These are phyloP conservation scores for Nitzschia sp. DNA, from an alignment of 108 stramenopile genomes.

Conservation along the genomic window DNA sequence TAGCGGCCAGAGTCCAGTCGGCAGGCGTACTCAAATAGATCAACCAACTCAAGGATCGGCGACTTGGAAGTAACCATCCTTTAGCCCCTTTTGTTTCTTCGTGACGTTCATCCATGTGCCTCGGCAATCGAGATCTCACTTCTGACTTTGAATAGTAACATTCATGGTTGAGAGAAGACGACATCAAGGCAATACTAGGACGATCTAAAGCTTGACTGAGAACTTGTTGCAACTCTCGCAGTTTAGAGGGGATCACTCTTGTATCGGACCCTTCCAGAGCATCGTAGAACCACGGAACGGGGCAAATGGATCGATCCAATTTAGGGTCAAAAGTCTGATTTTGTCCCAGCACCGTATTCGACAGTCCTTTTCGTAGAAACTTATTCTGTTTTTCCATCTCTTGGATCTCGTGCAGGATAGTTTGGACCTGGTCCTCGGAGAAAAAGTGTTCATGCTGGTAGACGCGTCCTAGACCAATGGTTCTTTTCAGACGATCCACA, in stretches of 20 bases:
- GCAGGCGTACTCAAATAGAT: constrained; percentile 53
- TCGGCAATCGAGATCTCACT: constrained; percentile 20
- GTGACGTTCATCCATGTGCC: constrained; percentile 59
- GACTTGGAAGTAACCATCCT: constrained; percentile 50
- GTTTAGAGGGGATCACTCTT: not conserved
- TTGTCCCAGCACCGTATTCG: constrained; percentile 38
- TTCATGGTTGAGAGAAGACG: constrained; percentile 34
- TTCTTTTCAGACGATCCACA: not conserved
- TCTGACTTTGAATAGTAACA: constrained; percentile 40
- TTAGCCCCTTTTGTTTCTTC: constrained; percentile 56
- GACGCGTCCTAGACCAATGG: constrained; percentile 29
- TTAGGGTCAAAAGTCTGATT: constrained; percentile 24
- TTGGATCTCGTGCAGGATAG: constrained; percentile 28
- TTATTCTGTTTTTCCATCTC: constrained; percentile 15
- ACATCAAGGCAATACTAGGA: constrained; percentile 37
- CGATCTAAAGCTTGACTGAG: constrained; percentile 25
- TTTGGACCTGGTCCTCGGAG: constrained; percentile 22
- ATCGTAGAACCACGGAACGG: constrained; percentile 47
- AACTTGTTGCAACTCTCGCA: constrained; percentile 27
- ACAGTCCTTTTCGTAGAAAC: constrained; percentile 35
- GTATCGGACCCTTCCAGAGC: not conserved
- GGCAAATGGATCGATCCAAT: constrained; percentile 38
- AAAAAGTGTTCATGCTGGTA: constrained; percentile 38
- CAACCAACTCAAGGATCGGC: constrained; percentile 53
- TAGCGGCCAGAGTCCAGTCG: constrained; percentile 24